Conservation (phyloP, 106 monocot genomes). For the Cymbidium sinense region DNA sequence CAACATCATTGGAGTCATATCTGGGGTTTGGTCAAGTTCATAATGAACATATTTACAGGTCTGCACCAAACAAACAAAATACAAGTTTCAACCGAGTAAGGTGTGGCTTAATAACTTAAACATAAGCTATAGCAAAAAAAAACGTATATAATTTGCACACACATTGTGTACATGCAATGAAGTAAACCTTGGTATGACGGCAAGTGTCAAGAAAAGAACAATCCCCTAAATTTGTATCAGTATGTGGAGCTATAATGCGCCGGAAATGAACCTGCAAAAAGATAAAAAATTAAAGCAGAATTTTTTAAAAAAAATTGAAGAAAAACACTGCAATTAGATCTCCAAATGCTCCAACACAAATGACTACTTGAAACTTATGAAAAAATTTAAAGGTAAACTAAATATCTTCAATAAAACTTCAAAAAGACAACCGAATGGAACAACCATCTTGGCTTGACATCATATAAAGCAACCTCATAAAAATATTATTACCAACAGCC, state of each 20-base stretch:
- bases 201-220: slow-evolving; percentile 99
- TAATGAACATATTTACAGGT: slow-evolving; percentile 99
- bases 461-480: not conserved
- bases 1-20: slow-evolving; percentile 70
- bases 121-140: not conserved
- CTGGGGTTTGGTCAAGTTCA: slow-evolving; percentile 86
- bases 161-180: not conserved
- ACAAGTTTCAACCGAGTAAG: not conserved
- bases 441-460: not conserved
- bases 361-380: not conserved
- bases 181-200: slow-evolving; percentile 88
- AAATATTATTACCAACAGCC: not conserved
- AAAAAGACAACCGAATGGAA: not conserved
- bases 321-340: not conserved
- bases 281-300: not conserved
- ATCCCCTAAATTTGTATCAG: slow-evolving; percentile 92
- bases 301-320: not conserved
- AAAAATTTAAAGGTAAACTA: not conserved
- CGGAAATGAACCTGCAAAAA: slow-evolving; percentile 81
- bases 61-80: slow-evolving; percentile 23
- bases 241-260: slow-evolving; percentile 95
- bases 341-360: not conserved
- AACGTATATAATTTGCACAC: not conserved
- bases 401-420: not conserved
- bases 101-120: not conserved